Evolutionary conservation across 176 grass and related monocot species (phyloP).

Genomic region (Secale cereale): DNA sequence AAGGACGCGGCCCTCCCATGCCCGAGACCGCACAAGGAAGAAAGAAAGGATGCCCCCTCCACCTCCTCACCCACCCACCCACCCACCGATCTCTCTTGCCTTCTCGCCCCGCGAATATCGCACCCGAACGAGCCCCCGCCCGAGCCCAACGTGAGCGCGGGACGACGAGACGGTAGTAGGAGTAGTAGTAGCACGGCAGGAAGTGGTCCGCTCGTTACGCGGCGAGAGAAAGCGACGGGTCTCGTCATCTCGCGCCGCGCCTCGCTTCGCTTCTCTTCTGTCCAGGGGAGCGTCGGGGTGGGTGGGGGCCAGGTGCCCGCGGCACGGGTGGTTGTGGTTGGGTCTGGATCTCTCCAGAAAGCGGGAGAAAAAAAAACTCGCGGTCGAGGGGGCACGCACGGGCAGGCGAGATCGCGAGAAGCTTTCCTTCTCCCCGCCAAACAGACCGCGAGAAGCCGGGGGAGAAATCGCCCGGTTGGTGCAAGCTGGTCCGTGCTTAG

Average conservation of each 20-base stretch:
- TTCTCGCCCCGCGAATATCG: background rate
- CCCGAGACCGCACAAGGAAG: background rate
- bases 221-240: background rate
- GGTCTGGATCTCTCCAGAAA: background rate
- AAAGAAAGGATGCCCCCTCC: background rate
- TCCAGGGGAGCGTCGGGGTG: background rate
- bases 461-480: background rate
- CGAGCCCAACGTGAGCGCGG: background rate
- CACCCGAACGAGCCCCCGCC: background rate
- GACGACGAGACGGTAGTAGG: background rate
- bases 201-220: background rate
- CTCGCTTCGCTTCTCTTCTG: background rate
- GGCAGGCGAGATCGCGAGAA: background rate
- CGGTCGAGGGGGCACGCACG: background rate
- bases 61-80: background rate
- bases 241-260: background rate
- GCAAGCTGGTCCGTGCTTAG: background rate
- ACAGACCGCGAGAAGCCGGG: background rate
- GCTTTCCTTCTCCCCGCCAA: background rate
- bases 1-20: background rate
- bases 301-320: background rate
- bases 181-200: too few relatives aligned
- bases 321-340: background rate
- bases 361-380: background rate
- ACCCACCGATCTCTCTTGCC: background rate